phyloP scores from a whole-genome alignment of 2,329 filamentous ascomycete species.

The Trichoderma pleuroti region DNA sequence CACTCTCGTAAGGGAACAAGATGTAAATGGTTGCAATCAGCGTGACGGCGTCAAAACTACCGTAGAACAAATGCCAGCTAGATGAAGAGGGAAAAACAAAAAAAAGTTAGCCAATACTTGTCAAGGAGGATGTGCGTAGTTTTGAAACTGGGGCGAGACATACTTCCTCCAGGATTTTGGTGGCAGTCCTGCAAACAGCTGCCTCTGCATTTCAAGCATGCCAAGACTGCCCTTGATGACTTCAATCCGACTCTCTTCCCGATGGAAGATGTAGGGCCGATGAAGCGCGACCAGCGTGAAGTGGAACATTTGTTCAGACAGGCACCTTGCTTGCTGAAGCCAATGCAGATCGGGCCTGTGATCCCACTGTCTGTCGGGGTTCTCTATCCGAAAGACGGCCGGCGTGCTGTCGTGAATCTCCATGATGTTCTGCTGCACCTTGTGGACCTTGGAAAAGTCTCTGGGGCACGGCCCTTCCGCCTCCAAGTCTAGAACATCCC shows the following conservation, averaged over 20 bases:
- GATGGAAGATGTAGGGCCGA: conserved; percentile 59
- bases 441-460: conserved; percentile 52
- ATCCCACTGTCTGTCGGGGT: conserved; percentile 57
- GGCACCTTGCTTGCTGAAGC: conserved; percentile 46
- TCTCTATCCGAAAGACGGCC: conserved; percentile 50
- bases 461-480: conserved; percentile 53
- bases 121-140: background rate
- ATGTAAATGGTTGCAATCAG: conserved; percentile 60
- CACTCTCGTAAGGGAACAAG: conserved; percentile 55
- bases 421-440: conserved; percentile 49
- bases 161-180: conserved; percentile 48
- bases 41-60: conserved; percentile 62
- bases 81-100: background rate
- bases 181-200: conserved; percentile 46
- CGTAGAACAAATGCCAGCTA: conserved; percentile 56
- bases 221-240: conserved; percentile 54
- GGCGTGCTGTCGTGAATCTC: conserved; percentile 49
- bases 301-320: conserved; percentile 46
- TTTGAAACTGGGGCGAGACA: conserved; percentile 17
- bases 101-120: background rate
- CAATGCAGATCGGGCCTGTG: conserved; percentile 50
- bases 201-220: conserved; percentile 53
- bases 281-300: conserved; percentile 60
- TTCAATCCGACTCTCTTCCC: conserved; percentile 49
- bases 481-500: conserved; percentile 54